These are phyloP conservation scores for Cryptosporidium ryanae DNA, from an alignment of 169 alveolate species.

Conservation along the genomic window DNA sequence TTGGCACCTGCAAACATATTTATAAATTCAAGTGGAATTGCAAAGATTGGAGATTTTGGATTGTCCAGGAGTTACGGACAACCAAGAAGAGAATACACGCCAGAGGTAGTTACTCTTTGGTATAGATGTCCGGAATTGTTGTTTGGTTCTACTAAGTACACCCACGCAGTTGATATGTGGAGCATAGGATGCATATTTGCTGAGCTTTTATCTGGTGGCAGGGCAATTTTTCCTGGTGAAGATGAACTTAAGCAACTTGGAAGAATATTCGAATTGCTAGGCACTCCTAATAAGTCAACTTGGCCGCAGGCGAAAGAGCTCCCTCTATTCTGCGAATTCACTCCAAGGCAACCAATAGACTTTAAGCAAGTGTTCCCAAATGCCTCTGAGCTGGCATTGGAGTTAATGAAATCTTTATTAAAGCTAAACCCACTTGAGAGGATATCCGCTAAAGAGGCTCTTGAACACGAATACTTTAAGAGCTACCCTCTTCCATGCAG, in stretches of 20 bases:
- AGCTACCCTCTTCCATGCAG: constrained; percentile 62
- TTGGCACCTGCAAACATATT: constrained; percentile 88
- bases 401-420: constrained; percentile 78
- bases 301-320: constrained; percentile 70
- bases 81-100: constrained; percentile 87
- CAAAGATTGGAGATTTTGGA: constrained; percentile 91
- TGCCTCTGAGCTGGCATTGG: constrained; percentile 69
- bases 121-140: constrained; percentile 96
- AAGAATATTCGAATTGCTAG: constrained; percentile 84
- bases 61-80: constrained; percentile 90
- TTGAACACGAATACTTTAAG: constrained; percentile 84
- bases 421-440: constrained; percentile 85
- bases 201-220: constrained; percentile 87
- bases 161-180: constrained; percentile 94
- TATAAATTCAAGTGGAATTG: constrained; percentile 87
- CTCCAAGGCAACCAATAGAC: constrained; percentile 45
- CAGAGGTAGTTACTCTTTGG: constrained; percentile 92
- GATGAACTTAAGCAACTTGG: constrained; percentile 88
- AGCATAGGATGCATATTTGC: constrained; percentile 93
- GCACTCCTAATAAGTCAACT: constrained; percentile 83
- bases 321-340: constrained; percentile 63
- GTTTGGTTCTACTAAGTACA: constrained; percentile 89
- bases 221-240: constrained; percentile 91
- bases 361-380: constrained; percentile 54
- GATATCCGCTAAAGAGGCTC: constrained; percentile 84